Evolutionary conservation across 2,329 filamentous ascomycete species (phyloP).

Genomic region (Coniochaeta hoffmannii): DNA sequence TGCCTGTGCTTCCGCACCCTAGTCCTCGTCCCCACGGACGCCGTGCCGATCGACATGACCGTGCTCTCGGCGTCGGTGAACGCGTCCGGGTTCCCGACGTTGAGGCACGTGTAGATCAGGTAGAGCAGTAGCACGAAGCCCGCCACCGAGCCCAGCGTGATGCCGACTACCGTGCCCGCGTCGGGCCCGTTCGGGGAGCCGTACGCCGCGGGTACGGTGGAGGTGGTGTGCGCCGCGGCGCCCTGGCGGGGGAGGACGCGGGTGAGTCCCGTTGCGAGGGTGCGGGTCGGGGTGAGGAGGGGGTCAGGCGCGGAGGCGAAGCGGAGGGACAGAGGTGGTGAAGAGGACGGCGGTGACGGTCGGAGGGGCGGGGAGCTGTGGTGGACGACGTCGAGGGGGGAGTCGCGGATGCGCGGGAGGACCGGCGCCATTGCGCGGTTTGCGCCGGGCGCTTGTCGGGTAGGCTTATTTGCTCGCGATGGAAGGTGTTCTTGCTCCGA

Average conservation of each 20-base stretch:
- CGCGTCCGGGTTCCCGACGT: slow-evolving; percentile 13
- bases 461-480: background rate
- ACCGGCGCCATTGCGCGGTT: background rate
- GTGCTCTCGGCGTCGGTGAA: background rate
- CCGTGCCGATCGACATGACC: slow-evolving; percentile 9
- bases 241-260: slow-evolving; percentile 11
- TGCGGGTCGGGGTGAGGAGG: slow-evolving; percentile 3
- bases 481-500: background rate
- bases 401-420: background rate
- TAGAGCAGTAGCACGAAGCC: slow-evolving; percentile 26
- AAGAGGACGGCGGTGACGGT: background rate
- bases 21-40: slow-evolving; percentile 6
- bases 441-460: background rate
- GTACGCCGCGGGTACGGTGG: slow-evolving; percentile 23
- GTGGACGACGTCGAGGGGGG: background rate
- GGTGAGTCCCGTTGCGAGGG: slow-evolving; percentile 5
- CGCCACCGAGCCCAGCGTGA: slow-evolving; percentile 36
- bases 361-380: background rate
- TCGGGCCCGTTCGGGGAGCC: slow-evolving; percentile 16
- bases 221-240: slow-evolving; percentile 11
- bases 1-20: slow-evolving; percentile 1
- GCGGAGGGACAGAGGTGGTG: background rate
- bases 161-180: slow-evolving; percentile 30
- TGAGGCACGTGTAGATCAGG: slow-evolving; percentile 24
- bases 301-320: slow-evolving; percentile 1